Conservation (phyloP, 495 filamentous ascomycete genomes). For the Hypoxylon intermedium region DNA sequence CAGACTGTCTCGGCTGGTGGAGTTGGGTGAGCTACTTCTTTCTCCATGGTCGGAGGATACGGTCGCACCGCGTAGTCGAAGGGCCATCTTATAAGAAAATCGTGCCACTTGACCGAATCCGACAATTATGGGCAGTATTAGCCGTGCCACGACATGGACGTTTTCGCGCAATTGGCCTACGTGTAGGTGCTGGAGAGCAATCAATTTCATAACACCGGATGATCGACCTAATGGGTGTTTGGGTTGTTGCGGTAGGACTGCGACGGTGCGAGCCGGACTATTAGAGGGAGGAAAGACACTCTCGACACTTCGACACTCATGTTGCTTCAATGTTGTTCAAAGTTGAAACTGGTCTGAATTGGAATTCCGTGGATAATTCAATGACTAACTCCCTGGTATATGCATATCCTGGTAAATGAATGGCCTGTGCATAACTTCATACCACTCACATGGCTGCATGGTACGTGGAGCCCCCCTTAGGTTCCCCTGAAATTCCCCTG, state of each 20-base stretch:
- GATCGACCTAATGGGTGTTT: constrained; percentile 11
- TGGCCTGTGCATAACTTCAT: too few species aligned
- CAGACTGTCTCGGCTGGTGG: constrained; percentile 16
- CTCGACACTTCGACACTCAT: too few species aligned
- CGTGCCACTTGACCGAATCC: constrained; percentile 21
- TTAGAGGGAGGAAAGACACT: too few species aligned
- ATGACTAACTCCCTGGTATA: too few species aligned
- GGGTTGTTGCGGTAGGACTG: constrained; percentile 4
- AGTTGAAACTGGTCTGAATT: too few species aligned
- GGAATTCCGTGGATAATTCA: too few species aligned
- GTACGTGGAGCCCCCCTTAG: too few species aligned
- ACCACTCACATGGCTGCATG: too few species aligned
- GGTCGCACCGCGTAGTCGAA: constrained; percentile 24
- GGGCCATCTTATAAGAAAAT: constrained; percentile 18
- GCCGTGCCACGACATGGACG: constrained; percentile 20
- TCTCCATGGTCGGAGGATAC: constrained; percentile 13
- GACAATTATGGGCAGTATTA: constrained; percentile 11
- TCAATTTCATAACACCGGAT: constrained; percentile 11
- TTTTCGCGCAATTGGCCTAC: constrained; percentile 22
- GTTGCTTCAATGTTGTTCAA: too few species aligned
- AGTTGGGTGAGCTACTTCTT: constrained; percentile 17
- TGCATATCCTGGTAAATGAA: too few species aligned
- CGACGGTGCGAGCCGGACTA: not conserved
- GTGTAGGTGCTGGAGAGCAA: constrained; percentile 16
- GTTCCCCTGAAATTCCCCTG: too few species aligned